Base-by-base conservation (phyloP, 1,284 basidiomycete species). In the Sporisorium graminicola region DNA sequence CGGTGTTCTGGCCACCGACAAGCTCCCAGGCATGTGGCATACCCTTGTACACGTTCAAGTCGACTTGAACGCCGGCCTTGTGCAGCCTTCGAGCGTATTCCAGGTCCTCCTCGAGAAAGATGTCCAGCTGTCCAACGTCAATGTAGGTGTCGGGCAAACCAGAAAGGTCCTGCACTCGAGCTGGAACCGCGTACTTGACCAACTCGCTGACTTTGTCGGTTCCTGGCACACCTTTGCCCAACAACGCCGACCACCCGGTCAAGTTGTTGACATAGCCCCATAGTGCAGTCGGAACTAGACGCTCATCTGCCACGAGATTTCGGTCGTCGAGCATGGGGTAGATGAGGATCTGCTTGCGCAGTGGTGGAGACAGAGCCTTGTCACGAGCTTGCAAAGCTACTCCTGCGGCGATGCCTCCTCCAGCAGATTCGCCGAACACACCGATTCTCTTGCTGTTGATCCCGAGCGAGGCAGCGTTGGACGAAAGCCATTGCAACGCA, bases 321-420 rank as follows among this genome's bases (percentile, higher is more conserved):
- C 60, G 70, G 27, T 73, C 64, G 35, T 73, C 70, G n/a, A 67
- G 50, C 70, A 67, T 73, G 8, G 70, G 70, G 40, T 73, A 67
- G 60, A 73, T 50, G 37, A 73, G 64, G 24, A 73, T 58, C 56
- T 66, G 70, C 24, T 73, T 73, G 42, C 50, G 35, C 26, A 73
- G 49, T 2, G 70, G 56, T 20, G 70, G 69, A 10, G 64, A 56
- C 7, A 72, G n/a, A 0, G 29, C 37, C 12, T 18, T 40, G 37
- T 72, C 69, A 8, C 69, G 69, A 24, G 69, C 69, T 40, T 66
- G 63, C 27, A 72, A 50, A 12, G 69, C 69, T 6, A 72, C 64
- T 12, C 69, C 69, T 7, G 69, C 69, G 9, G 59, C 69, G 37
- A 72, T 55, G 5, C 69, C 69, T 3, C 69, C 69, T 47, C 69